Percentiles rank a stretch among this genome's conserved stretches.
Evolutionary conservation across 2,329 filamentous ascomycete species (phyloP).

Genomic region (Trichoderma koningii): DNA sequence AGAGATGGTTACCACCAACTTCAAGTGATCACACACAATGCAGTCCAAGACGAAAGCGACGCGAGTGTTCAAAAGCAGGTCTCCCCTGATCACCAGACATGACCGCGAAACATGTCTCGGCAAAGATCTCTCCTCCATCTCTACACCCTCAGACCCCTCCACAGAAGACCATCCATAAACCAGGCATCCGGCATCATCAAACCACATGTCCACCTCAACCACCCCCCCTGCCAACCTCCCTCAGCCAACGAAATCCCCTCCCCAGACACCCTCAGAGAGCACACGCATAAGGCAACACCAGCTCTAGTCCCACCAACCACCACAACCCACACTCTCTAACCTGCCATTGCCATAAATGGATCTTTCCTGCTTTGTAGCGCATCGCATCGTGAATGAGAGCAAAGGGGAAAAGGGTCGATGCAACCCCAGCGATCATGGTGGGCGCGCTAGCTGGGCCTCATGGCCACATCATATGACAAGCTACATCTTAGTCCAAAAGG

Average conservation of each 20-base stretch:
- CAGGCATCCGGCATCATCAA: slow-evolving; percentile 3
- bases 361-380: neutral
- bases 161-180: slow-evolving; percentile 1
- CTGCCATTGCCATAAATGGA: neutral
- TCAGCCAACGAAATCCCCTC: slow-evolving; percentile 14
- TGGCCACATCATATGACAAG: slow-evolving; percentile 30
- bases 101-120: neutral
- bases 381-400: neutral
- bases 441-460: slow-evolving; percentile 27
- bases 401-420: neutral
- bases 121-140: neutral
- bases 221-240: slow-evolving; percentile 1
- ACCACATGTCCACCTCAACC: slow-evolving; percentile 18
- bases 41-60: too few relatives aligned
- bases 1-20: too few relatives aligned
- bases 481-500: slow-evolving; percentile 10
- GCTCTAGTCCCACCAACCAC: slow-evolving; percentile 5
- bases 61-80: too few relatives aligned
- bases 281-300: slow-evolving; percentile 11
- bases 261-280: slow-evolving; percentile 1
- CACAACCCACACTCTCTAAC: neutral
- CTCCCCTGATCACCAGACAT: too few relatives aligned
- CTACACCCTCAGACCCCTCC: neutral
- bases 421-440: slow-evolving; percentile 17
- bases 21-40: too few relatives aligned